Evolutionary conservation across 495 filamentous ascomycete species (phyloP), one percentile per base, ranked within the genome.

Genomic region (Neurospora sp.): DNA sequence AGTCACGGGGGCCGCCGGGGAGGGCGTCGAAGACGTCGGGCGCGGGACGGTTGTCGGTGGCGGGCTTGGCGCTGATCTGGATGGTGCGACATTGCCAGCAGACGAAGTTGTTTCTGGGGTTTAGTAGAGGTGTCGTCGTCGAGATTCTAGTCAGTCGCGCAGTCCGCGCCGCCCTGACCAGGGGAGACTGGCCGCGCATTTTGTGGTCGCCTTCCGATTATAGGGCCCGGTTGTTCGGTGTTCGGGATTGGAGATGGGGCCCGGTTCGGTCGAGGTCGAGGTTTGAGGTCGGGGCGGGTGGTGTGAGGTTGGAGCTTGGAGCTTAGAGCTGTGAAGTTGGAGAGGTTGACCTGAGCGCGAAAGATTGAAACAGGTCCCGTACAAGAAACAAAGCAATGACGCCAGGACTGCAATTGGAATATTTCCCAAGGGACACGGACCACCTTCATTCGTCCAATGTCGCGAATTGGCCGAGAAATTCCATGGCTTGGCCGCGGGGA

Each of bases 41-140:
- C 40, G 78, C 75, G 39, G 81, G 78, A 16, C 86, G 82, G n/a
- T 85, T 82, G 68, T 85, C 82, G 53, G 83, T 85, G 38, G 85
- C 84, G 53, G 87, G 84, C 69, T 83, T 79, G 70, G 86, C 82
- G 77, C 83, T 86, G 80, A 88, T 85, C 69, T 88, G 87, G 70
- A 88, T 85, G 53, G 82, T 78, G 74, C 86, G 77, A 79, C 85
- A 86, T 80, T 85, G 84, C 42, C 77, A 75, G 76, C 84, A 86
- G 10, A 85, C 77, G 70, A 82, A 83, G 68, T 61, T 66, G 20
- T 2, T 6, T 53, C 20, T 0, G 73, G 12, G 0, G 53, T 27
- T 61, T 8, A 31, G 53, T n/a, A 27, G n/a, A 31, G 46, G 74
- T 37, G 68, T 71, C 16, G 71, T 40, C 53, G 71, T 35, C 10